Evolutionary conservation across 1,284 basidiomycete species (phyloP).

Genomic region (Porogramme epimiltina): DNA sequence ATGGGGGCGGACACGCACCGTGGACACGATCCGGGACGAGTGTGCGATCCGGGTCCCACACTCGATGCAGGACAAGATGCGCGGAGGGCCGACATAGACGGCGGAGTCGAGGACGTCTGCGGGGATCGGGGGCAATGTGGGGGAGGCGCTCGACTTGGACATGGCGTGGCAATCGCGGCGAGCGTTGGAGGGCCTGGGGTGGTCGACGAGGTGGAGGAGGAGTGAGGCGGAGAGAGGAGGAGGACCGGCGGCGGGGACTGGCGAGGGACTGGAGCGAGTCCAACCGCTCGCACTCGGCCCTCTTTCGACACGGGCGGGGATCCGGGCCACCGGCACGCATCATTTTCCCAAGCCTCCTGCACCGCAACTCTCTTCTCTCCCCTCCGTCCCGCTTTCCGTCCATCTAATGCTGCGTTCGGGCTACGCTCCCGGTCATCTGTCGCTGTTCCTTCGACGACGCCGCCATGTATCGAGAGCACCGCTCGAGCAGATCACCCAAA

Average conservation of each 20-base stretch:
- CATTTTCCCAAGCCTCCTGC: conserved; percentile 17
- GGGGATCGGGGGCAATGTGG: conserved; percentile 1
- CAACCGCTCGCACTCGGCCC: background rate
- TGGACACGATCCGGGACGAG: conserved; percentile 16
- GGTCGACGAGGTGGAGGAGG: conserved; percentile 9
- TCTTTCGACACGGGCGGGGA: conserved; percentile 5
- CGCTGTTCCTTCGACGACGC: no score
- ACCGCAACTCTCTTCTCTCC: conserved; percentile 1
- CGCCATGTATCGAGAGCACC: no score
- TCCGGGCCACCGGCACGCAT: conserved; percentile 16
- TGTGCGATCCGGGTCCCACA: conserved; percentile 17
- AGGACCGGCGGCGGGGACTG: background rate
- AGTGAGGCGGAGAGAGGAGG: background rate
- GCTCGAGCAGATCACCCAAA: no score
- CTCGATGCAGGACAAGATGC: conserved; percentile 15
- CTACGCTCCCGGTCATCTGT: no score
- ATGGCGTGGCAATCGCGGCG: background rate
- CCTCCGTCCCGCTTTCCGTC: no score
- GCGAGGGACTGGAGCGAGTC: background rate
- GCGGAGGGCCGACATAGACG: conserved; percentile 11
- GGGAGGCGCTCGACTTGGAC: conserved; percentile 1
- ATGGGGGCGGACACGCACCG: conserved; percentile 8
- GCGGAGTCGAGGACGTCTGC: conserved; percentile 1
- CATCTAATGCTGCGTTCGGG: no score
- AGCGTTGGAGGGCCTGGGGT: background rate